Conservation (phyloP, 169 alveolate species). For the Eimeria zaria region DNA sequence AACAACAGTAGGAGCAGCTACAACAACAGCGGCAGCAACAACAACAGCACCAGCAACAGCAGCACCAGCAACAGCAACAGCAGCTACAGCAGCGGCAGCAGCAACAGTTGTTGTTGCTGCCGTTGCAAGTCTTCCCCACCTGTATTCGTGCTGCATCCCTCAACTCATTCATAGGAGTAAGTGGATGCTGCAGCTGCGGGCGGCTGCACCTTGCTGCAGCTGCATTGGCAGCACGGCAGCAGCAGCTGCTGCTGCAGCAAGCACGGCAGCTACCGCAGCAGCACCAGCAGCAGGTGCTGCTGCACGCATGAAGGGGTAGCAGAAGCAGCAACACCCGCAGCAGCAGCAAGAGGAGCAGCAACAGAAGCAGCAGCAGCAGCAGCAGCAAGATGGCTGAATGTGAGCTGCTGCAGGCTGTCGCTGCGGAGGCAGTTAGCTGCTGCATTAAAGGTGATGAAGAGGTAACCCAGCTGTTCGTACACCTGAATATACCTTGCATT, state of each 20-base stretch:
- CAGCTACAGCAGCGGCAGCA: neutral
- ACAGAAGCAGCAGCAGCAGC: neutral
- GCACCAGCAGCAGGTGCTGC: neutral
- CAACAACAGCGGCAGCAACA: too few species aligned
- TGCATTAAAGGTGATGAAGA: neutral
- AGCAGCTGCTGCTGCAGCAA: constrained; percentile 18
- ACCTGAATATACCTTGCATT: neutral
- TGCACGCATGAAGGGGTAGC: neutral
- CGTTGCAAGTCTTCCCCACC: neutral
- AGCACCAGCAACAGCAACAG: too few species aligned
- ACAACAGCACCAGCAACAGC: too few species aligned
- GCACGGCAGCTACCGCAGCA: neutral
- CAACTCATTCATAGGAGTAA: neutral
- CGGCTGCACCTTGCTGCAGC: constrained; percentile 17
- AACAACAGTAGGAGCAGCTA: too few species aligned
- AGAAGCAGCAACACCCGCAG: neutral
- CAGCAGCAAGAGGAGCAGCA: neutral
- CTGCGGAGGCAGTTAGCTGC: constrained; percentile 46
- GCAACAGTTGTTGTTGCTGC: neutral
- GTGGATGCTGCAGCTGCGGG: constrained; percentile 14
- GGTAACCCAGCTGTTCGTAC: neutral
- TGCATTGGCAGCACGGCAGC: constrained; percentile 20
- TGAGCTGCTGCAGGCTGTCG: constrained; percentile 47
- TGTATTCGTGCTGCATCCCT: neutral
- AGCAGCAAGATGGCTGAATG: constrained; percentile 22